A percentile compares a stretch with the other conserved stretches of the same genome.
phyloP scores from a whole-genome alignment of 768 basidiomycete species.

The Tricholoma hemisulphureum region DNA sequence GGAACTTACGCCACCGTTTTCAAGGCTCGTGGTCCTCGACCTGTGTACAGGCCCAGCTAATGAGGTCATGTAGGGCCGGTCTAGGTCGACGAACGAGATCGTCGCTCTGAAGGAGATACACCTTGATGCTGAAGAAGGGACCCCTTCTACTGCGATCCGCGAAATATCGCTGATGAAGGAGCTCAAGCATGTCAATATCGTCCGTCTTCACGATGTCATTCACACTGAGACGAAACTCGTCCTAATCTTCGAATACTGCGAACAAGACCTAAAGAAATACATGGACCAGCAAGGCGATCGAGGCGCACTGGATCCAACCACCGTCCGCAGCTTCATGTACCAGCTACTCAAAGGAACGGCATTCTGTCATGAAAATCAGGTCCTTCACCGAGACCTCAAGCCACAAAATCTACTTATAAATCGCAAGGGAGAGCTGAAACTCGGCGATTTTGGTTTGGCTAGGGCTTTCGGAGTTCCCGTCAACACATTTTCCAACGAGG shows the following conservation, averaged over 20 bases:
- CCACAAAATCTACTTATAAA: slow-evolving; percentile 99
- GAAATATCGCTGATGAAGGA: slow-evolving; percentile 99
- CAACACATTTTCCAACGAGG: slow-evolving; percentile 99
- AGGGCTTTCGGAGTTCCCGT: slow-evolving; percentile 98
- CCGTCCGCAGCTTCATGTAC: slow-evolving; percentile 96
- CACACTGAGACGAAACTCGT: slow-evolving; percentile 98
- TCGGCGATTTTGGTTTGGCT: slow-evolving; percentile 97
- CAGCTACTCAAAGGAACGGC: slow-evolving; percentile 96
- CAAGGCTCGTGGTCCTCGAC: slow-evolving; percentile 60
- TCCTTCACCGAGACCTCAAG: slow-evolving; percentile 95
- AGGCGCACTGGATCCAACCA: slow-evolving; percentile 86
- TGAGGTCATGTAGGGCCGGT: slow-evolving; percentile 66
- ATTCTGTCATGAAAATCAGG: slow-evolving; percentile 98
- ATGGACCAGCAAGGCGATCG: slow-evolving; percentile 99
- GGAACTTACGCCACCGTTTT: slow-evolving; percentile 97
- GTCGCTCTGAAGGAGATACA: slow-evolving; percentile 99
- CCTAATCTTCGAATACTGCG: slow-evolving; percentile 97
- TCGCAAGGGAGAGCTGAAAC: slow-evolving; percentile 91
- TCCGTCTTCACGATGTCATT: slow-evolving; percentile 96
- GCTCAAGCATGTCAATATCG: slow-evolving; percentile 97
- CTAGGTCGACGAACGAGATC: slow-evolving; percentile 96
- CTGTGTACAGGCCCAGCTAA: background rate
- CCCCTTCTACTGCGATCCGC: slow-evolving; percentile 96
- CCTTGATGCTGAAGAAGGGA: slow-evolving; percentile 98
- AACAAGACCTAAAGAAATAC: slow-evolving; percentile 98